Evolutionary conservation across 805 yeast species (phyloP), one percentile per base, ranked within the genome.

Genomic region (Torulaspora indica): DNA sequence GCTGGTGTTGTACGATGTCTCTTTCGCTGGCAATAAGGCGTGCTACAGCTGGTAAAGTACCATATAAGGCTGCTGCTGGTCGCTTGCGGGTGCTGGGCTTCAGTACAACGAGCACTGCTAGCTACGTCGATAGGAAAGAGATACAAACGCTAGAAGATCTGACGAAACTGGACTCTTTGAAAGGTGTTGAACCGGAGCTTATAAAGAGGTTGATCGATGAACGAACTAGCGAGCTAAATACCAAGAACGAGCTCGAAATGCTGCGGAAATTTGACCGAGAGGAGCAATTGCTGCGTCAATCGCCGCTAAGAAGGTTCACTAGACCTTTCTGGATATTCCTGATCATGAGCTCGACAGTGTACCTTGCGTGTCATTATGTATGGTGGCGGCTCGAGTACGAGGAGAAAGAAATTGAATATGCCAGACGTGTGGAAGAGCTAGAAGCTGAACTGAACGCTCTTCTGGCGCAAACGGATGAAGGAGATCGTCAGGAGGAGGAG

Each of bases 381-480:
- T 63, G 66, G 67, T 60, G 67, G 64, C 51, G 48, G 28, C 42
- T 56, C 17, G 66, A 58, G 38, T 55, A 55, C 36, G 54, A 55
- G 3, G 58, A 57, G 40, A 53, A 51, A n/a, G 66, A 62, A 22
- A 24, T 33, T 5, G 59, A 57, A 20, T 45, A 54, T 20, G 29
- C 47, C 17, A 31, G 47, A 18, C 44, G 54, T 29, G 57, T 58
- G 6, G 36, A 43, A 17, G 40, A 20, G 4, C 40, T 61, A 31
- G 63, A 61, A 38, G 33, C 39, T 4, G 54, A 56, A 28, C 38
- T 60, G n/a, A 45, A 48, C 22, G 41, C 33, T 14, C 22, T 47
- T 7, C 33, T 43, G 13, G 37, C 28, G 5, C 40, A 40, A 15
- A 38, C 33, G 8, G 28, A 13, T 5, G 29, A 23, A 12, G 45